Conservation (phyloP, 225 moss, liverwort and hornwort species). For the Bryoerythrophyllum caledonicum region DNA sequence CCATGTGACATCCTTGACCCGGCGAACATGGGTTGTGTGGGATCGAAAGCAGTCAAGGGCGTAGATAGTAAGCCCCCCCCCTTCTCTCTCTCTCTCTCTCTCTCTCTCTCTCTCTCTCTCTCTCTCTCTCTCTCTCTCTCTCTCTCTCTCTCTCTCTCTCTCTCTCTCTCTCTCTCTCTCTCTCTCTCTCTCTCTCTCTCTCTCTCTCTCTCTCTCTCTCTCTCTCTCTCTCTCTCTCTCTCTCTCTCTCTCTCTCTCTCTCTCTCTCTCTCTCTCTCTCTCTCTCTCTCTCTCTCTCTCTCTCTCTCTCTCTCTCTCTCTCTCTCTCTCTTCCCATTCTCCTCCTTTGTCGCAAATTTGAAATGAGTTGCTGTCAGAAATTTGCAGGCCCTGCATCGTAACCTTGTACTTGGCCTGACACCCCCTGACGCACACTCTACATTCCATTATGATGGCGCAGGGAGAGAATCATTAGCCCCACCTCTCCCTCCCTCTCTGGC, state of each 20-base stretch:
- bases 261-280: conserved; percentile 9
- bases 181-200: conserved; percentile 9
- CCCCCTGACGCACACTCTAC: conserved; percentile 14
- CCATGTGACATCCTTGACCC: conserved; percentile 42
- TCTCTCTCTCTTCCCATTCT: background rate
- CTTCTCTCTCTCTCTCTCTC: conserved; percentile 13
- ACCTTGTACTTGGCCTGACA: background rate
- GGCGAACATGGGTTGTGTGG: conserved; percentile 61
- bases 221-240: conserved; percentile 13
- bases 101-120: conserved; percentile 6
- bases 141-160: conserved; percentile 4
- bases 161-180: conserved; percentile 5
- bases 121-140: conserved; percentile 9
- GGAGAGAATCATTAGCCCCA: conserved; percentile 10
- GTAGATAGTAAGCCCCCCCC: conserved; percentile 54
- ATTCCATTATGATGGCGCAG: conserved; percentile 19
- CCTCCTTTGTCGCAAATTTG: background rate
- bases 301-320: conserved; percentile 7
- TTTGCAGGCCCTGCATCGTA: background rate
- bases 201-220: conserved; percentile 5
- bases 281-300: conserved; percentile 4
- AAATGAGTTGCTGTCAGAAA: background rate
- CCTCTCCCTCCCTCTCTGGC: background rate
- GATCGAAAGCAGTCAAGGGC: conserved; percentile 52
- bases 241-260: conserved; percentile 6